Base-by-base conservation (phyloP, 148 eudicot species). In the Cornus suecica region DNA sequence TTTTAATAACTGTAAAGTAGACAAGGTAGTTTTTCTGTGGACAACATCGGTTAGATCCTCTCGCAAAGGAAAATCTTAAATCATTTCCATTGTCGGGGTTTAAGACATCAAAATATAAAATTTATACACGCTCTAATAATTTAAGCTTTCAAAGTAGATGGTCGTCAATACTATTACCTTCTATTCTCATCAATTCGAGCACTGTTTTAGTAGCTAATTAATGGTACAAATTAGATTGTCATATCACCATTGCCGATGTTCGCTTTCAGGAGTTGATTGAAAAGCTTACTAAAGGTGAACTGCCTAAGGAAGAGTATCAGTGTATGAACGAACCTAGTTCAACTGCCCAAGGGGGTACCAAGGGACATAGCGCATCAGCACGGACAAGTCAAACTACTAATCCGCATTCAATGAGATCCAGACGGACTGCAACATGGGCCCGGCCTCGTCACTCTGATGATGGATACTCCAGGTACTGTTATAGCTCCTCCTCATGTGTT, bases 351-450 rank as follows among this genome's bases (percentile, higher is more conserved):
- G 84, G 68, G 60, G 77, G 71, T 4, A 84, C 80, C 68, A 66
- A 83, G 70, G 23, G 69, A 64, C 80, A 82, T 23, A 68, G 80
- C 61, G 58, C 81, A 75, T 68, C 93, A 31, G 70, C 41, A 68
- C 83, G 77, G 74, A 63, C 86, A 66, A 72, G 76, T 68, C 73
- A 79, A 74, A 15, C 87, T 68, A 72, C 76, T 66, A 84, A 76
- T 71, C 93, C 99, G 64, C 88, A 83, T 78, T 96, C 99, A 67
- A 81, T 91, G 90, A 88, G 99, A 84, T 96, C 99, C 72, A 86
- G 94, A 72, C 81, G 99, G 79, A 96, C 99, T 25, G 90, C 99
- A 42, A 90, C 89, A 10, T 96, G 97, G 98, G 99, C 97, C 30
- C 82, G 81, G 51, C 84, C 91, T 67, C 89, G 84, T 65, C 76